Conservation (phyloP, 371 early-diverging fungal genomes). For the Dichotomocladium elegans region DNA sequence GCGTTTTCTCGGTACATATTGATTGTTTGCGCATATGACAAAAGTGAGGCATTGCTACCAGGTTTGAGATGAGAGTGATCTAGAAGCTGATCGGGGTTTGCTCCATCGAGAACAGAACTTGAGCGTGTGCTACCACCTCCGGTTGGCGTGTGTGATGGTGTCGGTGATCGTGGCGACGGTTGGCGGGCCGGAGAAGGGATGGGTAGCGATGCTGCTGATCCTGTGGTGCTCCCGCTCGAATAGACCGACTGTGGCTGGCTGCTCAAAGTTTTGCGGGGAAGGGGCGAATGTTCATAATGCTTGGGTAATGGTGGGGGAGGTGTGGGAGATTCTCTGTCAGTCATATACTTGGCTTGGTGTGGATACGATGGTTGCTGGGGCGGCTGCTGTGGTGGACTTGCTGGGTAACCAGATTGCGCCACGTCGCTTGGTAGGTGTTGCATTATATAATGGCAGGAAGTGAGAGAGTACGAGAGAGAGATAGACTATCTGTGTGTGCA, state of each 20-base stretch:
- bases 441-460: no score
- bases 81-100: constrained; percentile 41
- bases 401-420: no score
- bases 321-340: no score
- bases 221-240: background rate
- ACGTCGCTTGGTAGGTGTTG: no score
- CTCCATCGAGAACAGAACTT: constrained; percentile 1
- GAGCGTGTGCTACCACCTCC: constrained; percentile 7
- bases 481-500: no score
- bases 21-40: constrained; percentile 68
- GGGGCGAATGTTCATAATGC: background rate
- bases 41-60: constrained; percentile 60
- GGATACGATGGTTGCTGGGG: no score
- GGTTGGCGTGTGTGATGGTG: background rate
- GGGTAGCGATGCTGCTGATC: background rate
- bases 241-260: background rate
- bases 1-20: constrained; percentile 80
- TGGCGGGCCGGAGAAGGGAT: background rate
- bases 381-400: no score
- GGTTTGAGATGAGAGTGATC: constrained; percentile 67
- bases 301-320: constrained; percentile 6
- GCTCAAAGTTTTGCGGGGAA: background rate
- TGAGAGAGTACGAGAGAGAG: no score
- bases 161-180: background rate
- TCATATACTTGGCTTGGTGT: no score